Conservation (phyloP, 371 early-diverging fungal species). For the Mucor plumbeus region DNA sequence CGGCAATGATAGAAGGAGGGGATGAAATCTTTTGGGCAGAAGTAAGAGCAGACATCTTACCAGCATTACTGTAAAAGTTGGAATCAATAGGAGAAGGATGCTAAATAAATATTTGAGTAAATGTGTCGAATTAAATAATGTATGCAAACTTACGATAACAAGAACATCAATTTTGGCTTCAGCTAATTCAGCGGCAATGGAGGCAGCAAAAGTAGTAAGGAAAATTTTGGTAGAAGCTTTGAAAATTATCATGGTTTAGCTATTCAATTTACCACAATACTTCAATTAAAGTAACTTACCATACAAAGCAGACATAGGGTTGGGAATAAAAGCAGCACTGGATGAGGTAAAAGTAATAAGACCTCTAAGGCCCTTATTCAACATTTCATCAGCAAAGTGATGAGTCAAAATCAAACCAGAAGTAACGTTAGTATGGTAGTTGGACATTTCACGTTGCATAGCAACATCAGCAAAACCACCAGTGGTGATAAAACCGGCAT, state of each 20-base stretch:
- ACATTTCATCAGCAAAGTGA: slow-evolving; percentile 57
- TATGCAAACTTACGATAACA: slow-evolving; percentile 50
- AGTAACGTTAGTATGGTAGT: slow-evolving; percentile 63
- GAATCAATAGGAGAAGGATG: slow-evolving; percentile 68
- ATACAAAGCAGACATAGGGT: slow-evolving; percentile 63
- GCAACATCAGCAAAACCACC: slow-evolving; percentile 58
- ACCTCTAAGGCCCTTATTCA: slow-evolving; percentile 48
- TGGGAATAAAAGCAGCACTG: slow-evolving; percentile 63
- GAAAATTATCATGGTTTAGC: too few relatives aligned
- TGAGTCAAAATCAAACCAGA: slow-evolving; percentile 55
- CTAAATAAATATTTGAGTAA: slow-evolving; percentile 16
- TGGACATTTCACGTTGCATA: slow-evolving; percentile 50
- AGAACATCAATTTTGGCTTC: slow-evolving; percentile 65
- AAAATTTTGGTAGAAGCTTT: slow-evolving; percentile 62
- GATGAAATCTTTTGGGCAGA: slow-evolving; percentile 56
- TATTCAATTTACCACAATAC: not conserved
- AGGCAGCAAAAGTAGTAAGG: slow-evolving; percentile 64
- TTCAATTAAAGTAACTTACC: slow-evolving; percentile 30
- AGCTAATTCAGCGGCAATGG: slow-evolving; percentile 60
- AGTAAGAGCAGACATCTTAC: slow-evolving; percentile 56
- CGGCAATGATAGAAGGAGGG: slow-evolving; percentile 59
- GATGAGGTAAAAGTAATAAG: slow-evolving; percentile 65
- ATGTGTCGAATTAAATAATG: not conserved
- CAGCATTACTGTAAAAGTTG: slow-evolving; percentile 65
- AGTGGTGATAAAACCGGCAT: slow-evolving; percentile 68